Conservation (phyloP, 2,329 filamentous ascomycete species). For the Sporothrix sp. region DNA sequence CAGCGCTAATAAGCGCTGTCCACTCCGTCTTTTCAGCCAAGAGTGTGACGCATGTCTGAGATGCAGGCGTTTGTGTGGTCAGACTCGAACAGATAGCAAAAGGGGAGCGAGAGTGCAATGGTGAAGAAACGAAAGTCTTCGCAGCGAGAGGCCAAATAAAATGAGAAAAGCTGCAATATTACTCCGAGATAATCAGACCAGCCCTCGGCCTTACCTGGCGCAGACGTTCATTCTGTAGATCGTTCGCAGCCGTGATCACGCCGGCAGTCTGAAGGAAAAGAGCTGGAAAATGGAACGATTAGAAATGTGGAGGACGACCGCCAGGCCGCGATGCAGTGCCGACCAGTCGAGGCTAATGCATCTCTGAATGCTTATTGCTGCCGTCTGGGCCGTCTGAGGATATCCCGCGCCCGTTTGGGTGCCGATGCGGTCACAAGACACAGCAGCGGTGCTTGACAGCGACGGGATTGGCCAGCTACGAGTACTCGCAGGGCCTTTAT, state of each 20-base stretch:
- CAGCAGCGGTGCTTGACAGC: too few relatives aligned
- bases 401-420: background rate
- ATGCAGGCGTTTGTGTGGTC: background rate
- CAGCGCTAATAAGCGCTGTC: constrained; percentile 1
- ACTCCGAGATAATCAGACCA: background rate
- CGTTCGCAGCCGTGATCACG: background rate
- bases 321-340: too few relatives aligned
- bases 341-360: constrained; percentile 6
- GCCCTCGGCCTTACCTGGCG: too few relatives aligned
- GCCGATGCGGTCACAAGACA: background rate
- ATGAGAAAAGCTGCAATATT: background rate
- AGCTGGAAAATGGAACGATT: background rate
- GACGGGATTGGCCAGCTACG: background rate
- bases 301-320: background rate
- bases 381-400: background rate
- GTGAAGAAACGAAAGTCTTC: too few relatives aligned
- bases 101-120: background rate
- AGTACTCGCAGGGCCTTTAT: too few relatives aligned
- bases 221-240: background rate
- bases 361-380: background rate
- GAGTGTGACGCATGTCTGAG: constrained; percentile 1
- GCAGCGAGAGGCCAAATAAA: too few relatives aligned
- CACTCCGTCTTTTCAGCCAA: background rate
- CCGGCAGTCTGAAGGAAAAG: background rate
- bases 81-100: background rate